Percentiles rank a stretch among this genome's conserved stretches.
phyloP scores from a whole-genome alignment of 148 eudicot genomes.

The Salicornia ramosissima region DNA sequence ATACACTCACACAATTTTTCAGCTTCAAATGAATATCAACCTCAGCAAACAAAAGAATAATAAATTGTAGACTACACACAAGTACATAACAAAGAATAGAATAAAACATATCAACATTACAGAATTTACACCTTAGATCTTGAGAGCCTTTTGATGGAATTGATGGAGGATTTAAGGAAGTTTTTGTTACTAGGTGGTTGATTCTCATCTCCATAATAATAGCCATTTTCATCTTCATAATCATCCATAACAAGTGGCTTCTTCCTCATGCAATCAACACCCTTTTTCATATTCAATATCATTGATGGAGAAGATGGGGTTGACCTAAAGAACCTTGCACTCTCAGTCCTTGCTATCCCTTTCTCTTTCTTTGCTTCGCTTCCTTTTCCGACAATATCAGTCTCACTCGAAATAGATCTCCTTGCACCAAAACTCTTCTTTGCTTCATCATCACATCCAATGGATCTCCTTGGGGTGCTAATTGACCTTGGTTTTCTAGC shows the following conservation, averaged over 20 bases:
- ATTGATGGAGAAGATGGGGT: constrained; percentile 85
- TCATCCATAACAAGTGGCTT: constrained; percentile 63
- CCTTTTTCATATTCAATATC: constrained; percentile 74
- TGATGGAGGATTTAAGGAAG: constrained; percentile 57
- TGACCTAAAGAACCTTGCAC: constrained; percentile 60
- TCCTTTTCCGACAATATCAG: constrained; percentile 16
- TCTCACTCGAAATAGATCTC: constrained; percentile 28
- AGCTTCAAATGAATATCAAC: constrained; percentile 20
- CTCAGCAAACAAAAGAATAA: constrained; percentile 15
- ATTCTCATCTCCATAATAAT: constrained; percentile 25
- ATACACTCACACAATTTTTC: constrained; percentile 23
- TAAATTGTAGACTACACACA: background rate
- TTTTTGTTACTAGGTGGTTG: constrained; percentile 28
- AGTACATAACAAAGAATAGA: background rate
- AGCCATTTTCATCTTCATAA: constrained; percentile 46
- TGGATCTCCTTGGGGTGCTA: constrained; percentile 42
- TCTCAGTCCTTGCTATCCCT: constrained; percentile 54
- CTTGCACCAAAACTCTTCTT: constrained; percentile 42
- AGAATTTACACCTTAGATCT: constrained; percentile 28
- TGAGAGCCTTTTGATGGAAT: constrained; percentile 62
- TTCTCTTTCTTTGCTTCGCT: constrained; percentile 36
- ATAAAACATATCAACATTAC: background rate
- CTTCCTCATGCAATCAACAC: constrained; percentile 80
- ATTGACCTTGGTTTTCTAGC: constrained; percentile 25
- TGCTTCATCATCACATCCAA: constrained; percentile 18